Percentiles rank a stretch among this genome's conserved stretches.
These are phyloP conservation scores for Caloboletus firmus DNA, from an alignment of 1,284 basidiomycete species.

Conservation along the genomic window DNA sequence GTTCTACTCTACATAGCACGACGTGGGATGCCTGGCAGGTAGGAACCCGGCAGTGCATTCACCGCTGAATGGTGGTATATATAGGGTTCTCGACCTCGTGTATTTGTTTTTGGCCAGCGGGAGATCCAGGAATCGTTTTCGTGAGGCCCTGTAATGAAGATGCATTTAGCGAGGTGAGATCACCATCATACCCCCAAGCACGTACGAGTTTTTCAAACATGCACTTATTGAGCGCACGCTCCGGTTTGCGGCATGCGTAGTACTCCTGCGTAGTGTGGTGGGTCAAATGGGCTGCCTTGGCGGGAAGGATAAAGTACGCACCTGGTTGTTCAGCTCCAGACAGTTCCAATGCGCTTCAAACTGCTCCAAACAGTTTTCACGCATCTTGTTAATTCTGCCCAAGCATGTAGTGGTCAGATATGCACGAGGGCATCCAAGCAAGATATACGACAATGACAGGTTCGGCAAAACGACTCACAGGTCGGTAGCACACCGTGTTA, in stretches of 20 bases:
- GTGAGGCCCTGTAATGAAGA: constrained; percentile 67
- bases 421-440: not conserved
- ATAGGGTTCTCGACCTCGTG: constrained; percentile 90
- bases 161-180: not conserved
- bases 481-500: constrained; percentile 94
- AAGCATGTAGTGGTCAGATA: not conserved
- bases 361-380: constrained; percentile 86
- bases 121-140: constrained; percentile 92
- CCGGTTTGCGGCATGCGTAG: constrained; percentile 87
- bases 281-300: not conserved
- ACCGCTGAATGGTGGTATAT: constrained; percentile 76
- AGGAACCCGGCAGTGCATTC: constrained; percentile 24
- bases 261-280: constrained; percentile 58
- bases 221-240: constrained; percentile 90
- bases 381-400: constrained; percentile 87
- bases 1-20: constrained; percentile 28
- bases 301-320: constrained; percentile 31
- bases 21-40: constrained; percentile 1
- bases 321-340: constrained; percentile 95
- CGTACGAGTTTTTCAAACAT: constrained; percentile 94
- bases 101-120: constrained; percentile 81
- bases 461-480: constrained; percentile 59
- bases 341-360: constrained; percentile 96
- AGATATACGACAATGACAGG: not conserved
- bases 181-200: constrained; percentile 12